Conservation (phyloP, 148 eudicot genomes). For the Nepenthes mirabilis region DNA sequence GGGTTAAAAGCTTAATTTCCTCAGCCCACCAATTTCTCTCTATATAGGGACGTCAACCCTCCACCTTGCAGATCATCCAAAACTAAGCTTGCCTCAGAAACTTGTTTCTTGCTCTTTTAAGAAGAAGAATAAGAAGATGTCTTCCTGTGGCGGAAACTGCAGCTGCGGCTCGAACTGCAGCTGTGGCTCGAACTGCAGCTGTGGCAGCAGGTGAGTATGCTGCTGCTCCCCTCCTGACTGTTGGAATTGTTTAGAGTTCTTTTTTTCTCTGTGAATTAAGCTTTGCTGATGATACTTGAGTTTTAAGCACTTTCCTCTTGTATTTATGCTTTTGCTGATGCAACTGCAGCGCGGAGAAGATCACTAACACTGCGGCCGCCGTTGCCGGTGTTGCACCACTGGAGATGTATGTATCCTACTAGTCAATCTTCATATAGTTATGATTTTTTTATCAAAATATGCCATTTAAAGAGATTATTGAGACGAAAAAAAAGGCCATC, state of each 20-base stretch:
- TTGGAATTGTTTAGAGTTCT: background rate
- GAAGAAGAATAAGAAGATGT: constrained; percentile 9
- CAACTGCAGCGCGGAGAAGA: constrained; percentile 18
- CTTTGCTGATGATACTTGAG: background rate
- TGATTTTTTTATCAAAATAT: no score
- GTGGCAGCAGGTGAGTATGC: background rate
- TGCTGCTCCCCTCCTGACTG: background rate
- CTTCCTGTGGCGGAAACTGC: constrained; percentile 25
- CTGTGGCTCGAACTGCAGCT: constrained; percentile 12
- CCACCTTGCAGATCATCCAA: constrained; percentile 9
- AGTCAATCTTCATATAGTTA: no score
- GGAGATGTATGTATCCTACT: constrained; percentile 4
- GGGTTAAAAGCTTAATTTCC: background rate
- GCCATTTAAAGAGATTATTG: no score
- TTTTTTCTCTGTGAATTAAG: background rate
- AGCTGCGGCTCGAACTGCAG: constrained; percentile 19
- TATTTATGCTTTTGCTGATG: constrained; percentile 5
- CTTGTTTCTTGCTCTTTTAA: background rate
- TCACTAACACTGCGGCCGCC: constrained; percentile 1
- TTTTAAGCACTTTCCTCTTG: background rate
- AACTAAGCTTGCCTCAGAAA: background rate
- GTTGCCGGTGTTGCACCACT: constrained; percentile 11
- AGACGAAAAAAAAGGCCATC: no score
- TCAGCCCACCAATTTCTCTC: background rate
- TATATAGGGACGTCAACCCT: constrained; percentile 12